phyloP scores from a whole-genome alignment of 495 filamentous ascomycete genomes.

The Podospora tetraspora region DNA sequence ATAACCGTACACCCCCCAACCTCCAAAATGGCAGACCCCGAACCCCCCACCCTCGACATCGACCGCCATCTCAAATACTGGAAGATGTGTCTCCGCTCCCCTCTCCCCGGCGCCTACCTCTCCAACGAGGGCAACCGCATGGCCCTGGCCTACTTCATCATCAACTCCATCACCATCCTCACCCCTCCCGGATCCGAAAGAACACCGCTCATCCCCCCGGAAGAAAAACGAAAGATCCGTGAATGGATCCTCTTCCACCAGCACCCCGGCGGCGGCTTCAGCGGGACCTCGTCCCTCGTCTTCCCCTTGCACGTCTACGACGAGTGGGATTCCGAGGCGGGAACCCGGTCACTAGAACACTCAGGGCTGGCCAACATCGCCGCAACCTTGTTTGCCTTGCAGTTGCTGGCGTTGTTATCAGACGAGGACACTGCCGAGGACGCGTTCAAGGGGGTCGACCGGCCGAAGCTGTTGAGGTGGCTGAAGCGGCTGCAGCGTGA shows the following conservation, averaged over 20 bases:
- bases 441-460: conserved; percentile 53
- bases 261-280: conserved; percentile 75
- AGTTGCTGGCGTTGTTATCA: conserved; percentile 65
- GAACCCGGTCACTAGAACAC: conserved; percentile 37
- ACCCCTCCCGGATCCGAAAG: conserved; percentile 23
- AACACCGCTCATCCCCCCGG: conserved; percentile 29
- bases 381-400: conserved; percentile 82
- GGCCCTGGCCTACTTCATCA: conserved; percentile 78
- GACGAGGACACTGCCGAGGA: conserved; percentile 54
- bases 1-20: too few relatives aligned
- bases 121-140: conserved; percentile 85
- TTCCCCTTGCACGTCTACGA: conserved; percentile 32
- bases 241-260: conserved; percentile 62
- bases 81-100: conserved; percentile 77
- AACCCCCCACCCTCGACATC: conserved; percentile 53
- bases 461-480: conserved; percentile 64
- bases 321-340: conserved; percentile 29
- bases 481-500: conserved; percentile 68
- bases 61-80: conserved; percentile 85
- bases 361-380: conserved; percentile 81
- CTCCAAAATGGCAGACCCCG: conserved; percentile 23
- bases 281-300: conserved; percentile 59
- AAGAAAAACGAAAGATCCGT: conserved; percentile 33
- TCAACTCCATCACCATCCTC: conserved; percentile 43
- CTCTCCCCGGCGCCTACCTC: conserved; percentile 75